These are phyloP conservation scores for Talaromyces piceae DNA, from an alignment of 2,329 filamentous ascomycete genomes.

Conservation along the genomic window DNA sequence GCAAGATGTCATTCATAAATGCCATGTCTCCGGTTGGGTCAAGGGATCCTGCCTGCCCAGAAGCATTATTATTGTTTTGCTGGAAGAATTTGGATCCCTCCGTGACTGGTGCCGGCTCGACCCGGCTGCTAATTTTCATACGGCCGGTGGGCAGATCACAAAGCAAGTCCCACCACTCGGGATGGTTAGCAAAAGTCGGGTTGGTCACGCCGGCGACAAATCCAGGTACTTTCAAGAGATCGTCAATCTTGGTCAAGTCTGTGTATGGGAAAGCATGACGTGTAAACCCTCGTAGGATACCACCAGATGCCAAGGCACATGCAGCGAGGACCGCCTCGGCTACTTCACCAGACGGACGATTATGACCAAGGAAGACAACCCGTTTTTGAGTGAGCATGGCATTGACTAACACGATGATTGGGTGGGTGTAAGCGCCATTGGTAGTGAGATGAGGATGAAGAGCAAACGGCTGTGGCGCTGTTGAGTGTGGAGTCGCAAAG, in stretches of 20 bases:
- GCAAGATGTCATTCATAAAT: conserved; percentile 81
- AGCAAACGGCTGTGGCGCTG: conserved; percentile 74
- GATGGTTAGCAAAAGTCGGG: conserved; percentile 87
- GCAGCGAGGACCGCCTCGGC: conserved; percentile 97
- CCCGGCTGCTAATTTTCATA: conserved; percentile 86
- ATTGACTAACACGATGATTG: conserved; percentile 90
- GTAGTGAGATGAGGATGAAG: conserved; percentile 90
- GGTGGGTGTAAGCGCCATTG: conserved; percentile 80
- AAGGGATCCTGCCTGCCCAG: conserved; percentile 17
- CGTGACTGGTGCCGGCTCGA: conserved; percentile 71
- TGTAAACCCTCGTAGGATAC: conserved; percentile 87
- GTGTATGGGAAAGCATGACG: conserved; percentile 97
- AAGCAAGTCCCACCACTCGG: conserved; percentile 96
- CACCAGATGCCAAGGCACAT: conserved; percentile 86
- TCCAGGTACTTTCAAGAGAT: conserved; percentile 87
- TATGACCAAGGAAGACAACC: conserved; percentile 91
- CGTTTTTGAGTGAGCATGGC: conserved; percentile 93
- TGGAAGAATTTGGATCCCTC: conserved; percentile 77
- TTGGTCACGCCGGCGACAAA: conserved; percentile 98
- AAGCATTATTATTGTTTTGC: conserved; percentile 14
- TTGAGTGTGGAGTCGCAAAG: conserved; percentile 76
- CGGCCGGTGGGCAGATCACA: conserved; percentile 88
- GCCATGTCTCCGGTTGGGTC: conserved; percentile 79
- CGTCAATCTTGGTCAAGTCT: conserved; percentile 94
- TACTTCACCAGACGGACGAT: conserved; percentile 89